Percentiles rank a stretch among this genome's conserved stretches.
These are phyloP conservation scores for Candida endomychidarum DNA, from an alignment of 805 yeast genomes.

Conservation along the genomic window DNA sequence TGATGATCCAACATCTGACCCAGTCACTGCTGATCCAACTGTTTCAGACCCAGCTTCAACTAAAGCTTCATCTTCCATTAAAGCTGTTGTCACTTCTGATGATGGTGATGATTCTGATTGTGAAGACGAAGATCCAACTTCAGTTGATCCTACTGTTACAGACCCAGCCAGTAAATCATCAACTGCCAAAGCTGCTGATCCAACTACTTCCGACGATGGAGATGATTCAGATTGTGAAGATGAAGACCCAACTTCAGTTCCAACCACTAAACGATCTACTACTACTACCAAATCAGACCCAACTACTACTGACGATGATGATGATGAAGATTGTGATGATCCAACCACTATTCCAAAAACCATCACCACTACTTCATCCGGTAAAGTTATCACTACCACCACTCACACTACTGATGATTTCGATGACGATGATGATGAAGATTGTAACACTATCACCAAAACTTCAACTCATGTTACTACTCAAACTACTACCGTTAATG, in stretches of 20 bases:
- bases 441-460: constrained; percentile 5
- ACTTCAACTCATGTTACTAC: constrained; percentile 2
- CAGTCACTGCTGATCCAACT: constrained; percentile 12
- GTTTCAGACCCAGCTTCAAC: background rate
- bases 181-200: background rate
- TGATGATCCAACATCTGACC: constrained; percentile 11
- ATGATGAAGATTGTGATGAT: constrained; percentile 11
- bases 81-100: background rate
- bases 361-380: constrained; percentile 6
- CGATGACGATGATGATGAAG: constrained; percentile 18
- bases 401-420: constrained; percentile 7
- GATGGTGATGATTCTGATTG: constrained; percentile 20
- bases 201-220: constrained; percentile 9
- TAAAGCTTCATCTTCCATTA: background rate
- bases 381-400: constrained; percentile 5
- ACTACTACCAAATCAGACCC: background rate
- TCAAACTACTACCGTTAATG: constrained; percentile 4
- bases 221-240: constrained; percentile 18
- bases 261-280: background rate
- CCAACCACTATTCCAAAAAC: constrained; percentile 6
- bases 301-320: constrained; percentile 6
- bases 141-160: background rate
- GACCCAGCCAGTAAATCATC: constrained; percentile 1
- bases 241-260: background rate
- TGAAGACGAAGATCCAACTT: constrained; percentile 11